Evolutionary conservation across 768 basidiomycete species (phyloP).

Genomic region (Suillus tomentosus): DNA sequence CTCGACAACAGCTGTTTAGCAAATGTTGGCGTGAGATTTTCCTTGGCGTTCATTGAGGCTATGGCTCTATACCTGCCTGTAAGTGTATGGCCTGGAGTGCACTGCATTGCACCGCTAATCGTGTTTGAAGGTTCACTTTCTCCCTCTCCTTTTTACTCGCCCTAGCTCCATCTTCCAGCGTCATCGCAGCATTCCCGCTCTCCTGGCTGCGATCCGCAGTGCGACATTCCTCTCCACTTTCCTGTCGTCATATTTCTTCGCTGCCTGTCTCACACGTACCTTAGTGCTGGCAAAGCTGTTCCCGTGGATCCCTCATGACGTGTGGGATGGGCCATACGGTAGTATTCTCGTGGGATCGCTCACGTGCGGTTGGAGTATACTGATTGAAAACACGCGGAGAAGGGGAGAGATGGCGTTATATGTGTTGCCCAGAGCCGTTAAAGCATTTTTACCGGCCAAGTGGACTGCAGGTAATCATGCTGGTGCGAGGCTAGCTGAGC

Average conservation of each 20-base stretch:
- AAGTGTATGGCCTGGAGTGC: conserved; percentile 28
- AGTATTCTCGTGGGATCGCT: conserved; percentile 67
- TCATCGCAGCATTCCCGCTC: conserved; percentile 39
- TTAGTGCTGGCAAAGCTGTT: conserved; percentile 63
- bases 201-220: conserved; percentile 60
- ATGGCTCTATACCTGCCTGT: conserved; percentile 73
- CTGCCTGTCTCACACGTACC: conserved; percentile 71
- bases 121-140: conserved; percentile 61
- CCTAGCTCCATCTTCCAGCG: conserved; percentile 54
- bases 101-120: background rate
- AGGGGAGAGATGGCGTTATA: conserved; percentile 82
- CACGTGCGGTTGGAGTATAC: conserved; percentile 73
- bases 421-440: conserved; percentile 70
- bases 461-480: conserved; percentile 50
- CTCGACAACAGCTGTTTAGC: conserved; percentile 58
- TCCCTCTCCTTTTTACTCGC: conserved; percentile 63
- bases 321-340: conserved; percentile 79
- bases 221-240: conserved; percentile 75
- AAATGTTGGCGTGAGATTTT: conserved; percentile 56
- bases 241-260: conserved; percentile 67
- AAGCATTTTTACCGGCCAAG: conserved; percentile 58
- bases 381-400: conserved; percentile 71
- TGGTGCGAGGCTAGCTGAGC: conserved; percentile 49
- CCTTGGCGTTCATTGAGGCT: conserved; percentile 62
- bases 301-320: conserved; percentile 70